Evolutionary conservation across 2,329 filamentous ascomycete species (phyloP).

Genomic region (Rhynchosporium agropyri): DNA sequence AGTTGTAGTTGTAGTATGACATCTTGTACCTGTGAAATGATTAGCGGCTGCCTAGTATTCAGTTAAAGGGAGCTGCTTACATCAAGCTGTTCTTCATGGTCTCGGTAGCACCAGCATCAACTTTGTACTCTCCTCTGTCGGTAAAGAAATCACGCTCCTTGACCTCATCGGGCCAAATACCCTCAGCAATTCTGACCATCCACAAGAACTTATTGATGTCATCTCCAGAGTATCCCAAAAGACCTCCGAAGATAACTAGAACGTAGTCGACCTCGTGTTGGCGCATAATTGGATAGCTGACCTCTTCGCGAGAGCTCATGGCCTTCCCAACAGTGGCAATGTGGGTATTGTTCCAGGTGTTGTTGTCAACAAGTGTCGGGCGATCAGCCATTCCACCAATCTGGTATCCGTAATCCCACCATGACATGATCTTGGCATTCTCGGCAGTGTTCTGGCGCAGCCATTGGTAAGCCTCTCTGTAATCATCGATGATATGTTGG

Average conservation of each 20-base stretch:
- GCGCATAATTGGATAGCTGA: constrained; percentile 97
- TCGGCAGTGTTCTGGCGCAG: constrained; percentile 93
- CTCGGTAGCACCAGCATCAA: constrained; percentile 89
- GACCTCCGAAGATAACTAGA: constrained; percentile 93
- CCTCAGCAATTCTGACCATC: constrained; percentile 99
- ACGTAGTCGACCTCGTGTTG: constrained; percentile 99
- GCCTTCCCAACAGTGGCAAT: constrained; percentile 99
- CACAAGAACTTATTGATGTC: constrained; percentile 99
- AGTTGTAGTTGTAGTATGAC: constrained; percentile 98
- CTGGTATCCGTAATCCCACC: constrained; percentile 99
- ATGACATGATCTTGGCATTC: constrained; percentile 98
- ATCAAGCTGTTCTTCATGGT: constrained; percentile 99
- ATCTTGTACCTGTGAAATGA: constrained; percentile 85
- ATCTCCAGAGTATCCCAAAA: constrained; percentile 95
- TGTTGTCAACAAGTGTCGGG: constrained; percentile 97
- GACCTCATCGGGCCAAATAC: constrained; percentile 99
- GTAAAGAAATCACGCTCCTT: constrained; percentile 98
- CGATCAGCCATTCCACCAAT: constrained; percentile 99
- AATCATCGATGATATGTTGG: constrained; percentile 99
- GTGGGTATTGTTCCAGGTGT: constrained; percentile 99
- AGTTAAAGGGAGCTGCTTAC: constrained; percentile 56
- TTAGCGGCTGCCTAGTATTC: constrained; percentile 30
- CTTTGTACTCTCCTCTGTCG: constrained; percentile 86
- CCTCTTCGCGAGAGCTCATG: constrained; percentile 96
- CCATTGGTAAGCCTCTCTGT: constrained; percentile 99